These are phyloP conservation scores for Serpula lacrymans DNA, from an alignment of 768 basidiomycete genomes.

Conservation along the genomic window DNA sequence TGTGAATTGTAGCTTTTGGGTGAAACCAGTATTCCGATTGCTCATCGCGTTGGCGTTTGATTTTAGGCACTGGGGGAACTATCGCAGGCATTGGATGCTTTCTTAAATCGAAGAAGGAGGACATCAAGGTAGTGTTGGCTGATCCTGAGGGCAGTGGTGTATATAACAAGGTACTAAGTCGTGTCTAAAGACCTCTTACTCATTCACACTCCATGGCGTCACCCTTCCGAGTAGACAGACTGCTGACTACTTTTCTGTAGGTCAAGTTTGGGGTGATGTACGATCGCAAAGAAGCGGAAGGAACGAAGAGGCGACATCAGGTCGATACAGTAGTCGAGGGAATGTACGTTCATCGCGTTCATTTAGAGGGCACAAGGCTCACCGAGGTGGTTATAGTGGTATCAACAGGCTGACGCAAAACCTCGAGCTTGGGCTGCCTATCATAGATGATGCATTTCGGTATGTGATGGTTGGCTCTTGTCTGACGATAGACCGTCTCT, in stretches of 20 bases:
- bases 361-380: neutral
- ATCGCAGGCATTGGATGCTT: conserved; percentile 81
- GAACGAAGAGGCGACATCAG: conserved; percentile 88
- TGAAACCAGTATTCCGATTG: too few relatives aligned
- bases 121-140: conserved; percentile 68
- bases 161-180: conserved; percentile 73
- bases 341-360: conserved; percentile 48
- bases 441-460: conserved; percentile 91
- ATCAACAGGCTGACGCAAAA: conserved; percentile 94
- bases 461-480: conserved; percentile 17
- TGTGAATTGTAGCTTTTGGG: too few relatives aligned
- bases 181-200: neutral
- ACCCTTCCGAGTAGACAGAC: neutral
- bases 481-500: neutral
- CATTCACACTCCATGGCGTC: neutral
- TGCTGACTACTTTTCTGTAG: conserved; percentile 28
- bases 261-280: conserved; percentile 95
- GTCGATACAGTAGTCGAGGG: conserved; percentile 97
- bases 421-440: conserved; percentile 76
- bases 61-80: conserved; percentile 89
- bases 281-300: conserved; percentile 88
- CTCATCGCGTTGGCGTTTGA: neutral
- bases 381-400: conserved; percentile 47
- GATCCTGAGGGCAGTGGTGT: conserved; percentile 95
- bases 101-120: conserved; percentile 70